These are phyloP conservation scores for Desmodesmus armatus DNA, from an alignment of 139 green algal genomes.

Conservation along the genomic window DNA sequence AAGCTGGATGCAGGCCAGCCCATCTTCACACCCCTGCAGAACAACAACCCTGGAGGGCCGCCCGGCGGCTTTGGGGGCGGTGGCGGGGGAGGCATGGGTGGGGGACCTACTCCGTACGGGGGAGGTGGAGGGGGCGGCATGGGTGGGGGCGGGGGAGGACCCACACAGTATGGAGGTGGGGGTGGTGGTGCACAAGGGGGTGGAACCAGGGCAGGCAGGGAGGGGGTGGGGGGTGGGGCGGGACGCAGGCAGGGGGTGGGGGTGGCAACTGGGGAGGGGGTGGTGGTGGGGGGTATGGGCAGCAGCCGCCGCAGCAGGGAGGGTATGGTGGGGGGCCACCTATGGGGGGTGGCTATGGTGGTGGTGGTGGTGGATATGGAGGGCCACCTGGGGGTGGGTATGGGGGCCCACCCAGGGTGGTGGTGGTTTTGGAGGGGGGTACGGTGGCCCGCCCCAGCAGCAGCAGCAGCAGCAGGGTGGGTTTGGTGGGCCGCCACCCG, in stretches of 20 bases:
- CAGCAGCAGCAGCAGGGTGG: conserved; percentile 16
- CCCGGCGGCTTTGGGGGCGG: too few relatives aligned
- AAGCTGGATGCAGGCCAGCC: conserved; percentile 56
- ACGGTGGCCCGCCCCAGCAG: background rate
- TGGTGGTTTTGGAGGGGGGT: background rate
- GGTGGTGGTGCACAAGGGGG: background rate
- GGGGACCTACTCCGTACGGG: background rate
- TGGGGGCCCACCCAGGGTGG: background rate
- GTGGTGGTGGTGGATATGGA: conserved; percentile 12
- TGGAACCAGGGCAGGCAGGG: background rate
- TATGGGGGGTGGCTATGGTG: background rate
- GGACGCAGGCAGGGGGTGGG: background rate
- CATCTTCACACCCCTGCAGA: conserved; percentile 46
- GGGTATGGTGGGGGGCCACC: background rate
- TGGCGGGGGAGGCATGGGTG: too few relatives aligned
- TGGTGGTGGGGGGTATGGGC: conserved; percentile 6
- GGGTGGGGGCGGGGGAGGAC: background rate
- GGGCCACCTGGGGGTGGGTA: background rate
- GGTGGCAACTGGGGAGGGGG: background rate
- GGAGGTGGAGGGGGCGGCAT: background rate
- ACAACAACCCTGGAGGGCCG: too few relatives aligned
- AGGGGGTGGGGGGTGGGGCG: background rate
- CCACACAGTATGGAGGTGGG: background rate
- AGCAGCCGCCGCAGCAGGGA: background rate
- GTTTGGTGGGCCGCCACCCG: background rate